A percentile compares a stretch with the other conserved stretches of the same genome.
phyloP scores from a whole-genome alignment of 208 protist genomes.

The Trypanosomatidae sp. region DNA sequence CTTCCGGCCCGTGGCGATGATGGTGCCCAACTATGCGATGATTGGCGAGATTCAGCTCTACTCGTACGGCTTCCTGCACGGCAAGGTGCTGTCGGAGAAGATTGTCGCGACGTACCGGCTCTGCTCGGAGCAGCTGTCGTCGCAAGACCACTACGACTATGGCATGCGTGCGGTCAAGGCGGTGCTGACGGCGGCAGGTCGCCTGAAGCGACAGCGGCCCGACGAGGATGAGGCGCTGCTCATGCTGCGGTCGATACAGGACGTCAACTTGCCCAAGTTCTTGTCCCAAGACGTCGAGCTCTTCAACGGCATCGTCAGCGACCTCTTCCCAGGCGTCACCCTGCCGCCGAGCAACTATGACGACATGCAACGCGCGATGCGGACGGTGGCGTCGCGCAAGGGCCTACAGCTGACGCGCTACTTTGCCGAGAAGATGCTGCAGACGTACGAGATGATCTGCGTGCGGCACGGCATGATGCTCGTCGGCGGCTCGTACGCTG shows the following conservation, averaged over 20 bases:
- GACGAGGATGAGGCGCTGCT: constrained; percentile 90
- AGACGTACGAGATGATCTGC: constrained; percentile 96
- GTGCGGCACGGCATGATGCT: constrained; percentile 98
- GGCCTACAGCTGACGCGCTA: constrained; percentile 87
- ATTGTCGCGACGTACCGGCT: constrained; percentile 94
- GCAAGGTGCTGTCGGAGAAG: constrained; percentile 87
- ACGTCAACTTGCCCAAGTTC: constrained; percentile 94
- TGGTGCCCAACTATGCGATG: constrained; percentile 97
- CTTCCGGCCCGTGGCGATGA: constrained; percentile 98
- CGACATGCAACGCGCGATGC: constrained; percentile 70
- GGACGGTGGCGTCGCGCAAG: constrained; percentile 22
- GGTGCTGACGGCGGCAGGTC: constrained; percentile 87
- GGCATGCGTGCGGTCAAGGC: constrained; percentile 96
- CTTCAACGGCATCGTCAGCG: constrained; percentile 93
- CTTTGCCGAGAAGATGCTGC: constrained; percentile 84
- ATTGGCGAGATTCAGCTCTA: constrained; percentile 98
- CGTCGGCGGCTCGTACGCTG: constrained; percentile 90
- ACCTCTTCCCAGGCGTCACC: constrained; percentile 89
- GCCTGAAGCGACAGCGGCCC: constrained; percentile 86
- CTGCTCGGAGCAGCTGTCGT: constrained; percentile 95
- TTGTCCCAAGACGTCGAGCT: constrained; percentile 92
- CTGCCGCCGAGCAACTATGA: constrained; percentile 83
- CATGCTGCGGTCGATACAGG: constrained; percentile 92
- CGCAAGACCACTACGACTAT: constrained; percentile 97
- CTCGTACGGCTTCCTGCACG: constrained; percentile 94